Evolutionary conservation across 2,329 filamentous ascomycete genomes (phyloP).

Genomic region (Reticulascus tulasneorum): DNA sequence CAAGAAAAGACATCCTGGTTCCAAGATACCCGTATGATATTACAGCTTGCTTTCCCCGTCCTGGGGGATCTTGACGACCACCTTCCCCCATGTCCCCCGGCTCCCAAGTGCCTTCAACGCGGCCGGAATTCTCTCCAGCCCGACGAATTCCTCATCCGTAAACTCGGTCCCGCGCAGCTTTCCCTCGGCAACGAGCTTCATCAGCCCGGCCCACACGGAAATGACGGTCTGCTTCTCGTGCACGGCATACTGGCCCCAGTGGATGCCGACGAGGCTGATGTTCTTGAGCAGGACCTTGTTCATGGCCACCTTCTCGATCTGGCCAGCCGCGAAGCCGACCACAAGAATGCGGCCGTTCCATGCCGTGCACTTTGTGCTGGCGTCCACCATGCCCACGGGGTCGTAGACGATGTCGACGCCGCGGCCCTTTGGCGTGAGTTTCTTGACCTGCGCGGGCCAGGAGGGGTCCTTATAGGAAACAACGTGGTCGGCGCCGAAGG

Average conservation of each 20-base stretch:
- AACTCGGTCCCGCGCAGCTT: slow-evolving; percentile 83
- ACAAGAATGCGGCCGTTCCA: slow-evolving; percentile 90
- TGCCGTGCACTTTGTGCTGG: slow-evolving; percentile 83
- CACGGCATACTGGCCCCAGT: slow-evolving; percentile 82
- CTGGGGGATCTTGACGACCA: slow-evolving; percentile 81
- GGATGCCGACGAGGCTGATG: slow-evolving; percentile 81
- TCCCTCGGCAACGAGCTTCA: slow-evolving; percentile 69
- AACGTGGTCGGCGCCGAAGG: slow-evolving; percentile 80
- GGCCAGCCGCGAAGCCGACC: slow-evolving; percentile 66
- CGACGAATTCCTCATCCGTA: slow-evolving; percentile 75
- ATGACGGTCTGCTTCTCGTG: slow-evolving; percentile 68
- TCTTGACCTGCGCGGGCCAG: slow-evolving; percentile 69
- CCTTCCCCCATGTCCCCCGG: slow-evolving; percentile 91
- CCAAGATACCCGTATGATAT: too few species aligned
- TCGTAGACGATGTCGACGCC: slow-evolving; percentile 94
- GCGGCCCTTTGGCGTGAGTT: slow-evolving; percentile 65
- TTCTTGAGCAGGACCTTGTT: slow-evolving; percentile 94
- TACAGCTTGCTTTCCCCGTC: slow-evolving; percentile 56
- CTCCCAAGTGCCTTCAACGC: slow-evolving; percentile 75
- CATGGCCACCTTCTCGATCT: slow-evolving; percentile 87
- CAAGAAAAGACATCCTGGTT: too few species aligned
- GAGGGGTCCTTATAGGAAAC: slow-evolving; percentile 68
- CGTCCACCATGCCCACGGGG: slow-evolving; percentile 84
- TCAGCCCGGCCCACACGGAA: slow-evolving; percentile 78
- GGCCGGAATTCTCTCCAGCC: slow-evolving; percentile 72